Conservation (phyloP, 352 stramenopile genomes). For the Poterioochromonas sp. region DNA sequence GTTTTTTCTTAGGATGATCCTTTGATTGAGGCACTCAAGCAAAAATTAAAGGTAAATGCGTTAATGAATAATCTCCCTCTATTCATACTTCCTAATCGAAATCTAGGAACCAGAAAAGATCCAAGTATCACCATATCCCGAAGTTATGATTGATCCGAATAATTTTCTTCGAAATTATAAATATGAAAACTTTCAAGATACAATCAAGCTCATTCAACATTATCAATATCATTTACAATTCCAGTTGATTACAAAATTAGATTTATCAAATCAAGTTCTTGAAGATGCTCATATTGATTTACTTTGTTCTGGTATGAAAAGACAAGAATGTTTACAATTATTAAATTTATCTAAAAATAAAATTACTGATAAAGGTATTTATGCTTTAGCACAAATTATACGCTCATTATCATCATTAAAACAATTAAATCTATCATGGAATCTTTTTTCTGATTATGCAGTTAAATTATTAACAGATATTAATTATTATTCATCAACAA, state of each 20-base stretch:
- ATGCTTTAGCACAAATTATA: not conserved
- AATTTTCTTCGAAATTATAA: not conserved
- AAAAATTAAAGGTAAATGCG: too few relatives aligned
- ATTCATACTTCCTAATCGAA: too few relatives aligned
- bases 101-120: too few relatives aligned
- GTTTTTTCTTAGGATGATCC: too few relatives aligned
- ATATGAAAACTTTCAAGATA: not conserved
- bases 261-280: not conserved
- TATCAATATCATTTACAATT: not conserved
- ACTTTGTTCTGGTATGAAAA: not conserved
- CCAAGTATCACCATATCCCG: too few relatives aligned
- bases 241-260: not conserved
- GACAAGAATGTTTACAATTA: not conserved
- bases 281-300: not conserved
- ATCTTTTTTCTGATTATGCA: not conserved
- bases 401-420: not conserved
- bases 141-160: not conserved
- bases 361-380: not conserved
- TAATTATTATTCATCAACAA: not conserved
- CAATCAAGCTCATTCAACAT: not conserved
- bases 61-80: too few relatives aligned
- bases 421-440: not conserved
- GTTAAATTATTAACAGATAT: not conserved
- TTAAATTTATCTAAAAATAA: not conserved
- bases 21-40: too few relatives aligned